phyloP scores from a whole-genome alignment of 164 flowering plant species.

The Aristolochia fimbriata region DNA sequence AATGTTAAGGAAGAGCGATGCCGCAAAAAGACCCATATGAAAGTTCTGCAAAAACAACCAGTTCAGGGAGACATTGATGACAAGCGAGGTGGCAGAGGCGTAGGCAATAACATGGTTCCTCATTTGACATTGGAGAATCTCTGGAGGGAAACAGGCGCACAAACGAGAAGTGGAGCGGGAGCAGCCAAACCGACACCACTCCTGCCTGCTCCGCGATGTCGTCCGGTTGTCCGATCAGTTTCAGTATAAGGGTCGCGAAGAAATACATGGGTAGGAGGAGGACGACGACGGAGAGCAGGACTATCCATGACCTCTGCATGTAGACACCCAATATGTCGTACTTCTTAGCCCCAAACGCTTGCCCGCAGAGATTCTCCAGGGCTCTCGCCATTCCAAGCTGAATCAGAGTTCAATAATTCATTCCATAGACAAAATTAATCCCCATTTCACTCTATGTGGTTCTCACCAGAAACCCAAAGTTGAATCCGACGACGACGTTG shows the following conservation, averaged over 20 bases:
- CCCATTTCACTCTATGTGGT: too few relatives aligned
- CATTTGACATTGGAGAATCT: conserved; percentile 51
- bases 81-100: conserved; percentile 19
- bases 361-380: conserved; percentile 80
- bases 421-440: too few relatives aligned
- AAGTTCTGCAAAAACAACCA: conserved; percentile 30
- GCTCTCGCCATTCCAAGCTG: conserved; percentile 84
- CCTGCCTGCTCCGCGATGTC: conserved; percentile 62
- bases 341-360: conserved; percentile 70
- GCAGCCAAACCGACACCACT: conserved; percentile 26
- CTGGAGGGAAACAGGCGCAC: conserved; percentile 36
- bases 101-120: conserved; percentile 33
- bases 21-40: conserved; percentile 30
- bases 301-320: conserved; percentile 84
- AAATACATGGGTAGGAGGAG: conserved; percentile 47
- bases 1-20: conserved; percentile 25
- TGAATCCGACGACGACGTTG: conserved; percentile 44
- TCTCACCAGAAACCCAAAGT: conserved; percentile 33
- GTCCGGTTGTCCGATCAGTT: conserved; percentile 38
- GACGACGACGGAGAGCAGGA: conserved; percentile 35
- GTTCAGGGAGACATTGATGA: conserved; percentile 28
- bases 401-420: too few relatives aligned
- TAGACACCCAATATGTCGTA: conserved; percentile 67
- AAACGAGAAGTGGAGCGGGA: conserved; percentile 46
- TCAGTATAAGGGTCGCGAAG: conserved; percentile 53